Base-by-base conservation (phyloP, 2,329 filamentous ascomycete species). In the Penicillium sp. region DNA sequence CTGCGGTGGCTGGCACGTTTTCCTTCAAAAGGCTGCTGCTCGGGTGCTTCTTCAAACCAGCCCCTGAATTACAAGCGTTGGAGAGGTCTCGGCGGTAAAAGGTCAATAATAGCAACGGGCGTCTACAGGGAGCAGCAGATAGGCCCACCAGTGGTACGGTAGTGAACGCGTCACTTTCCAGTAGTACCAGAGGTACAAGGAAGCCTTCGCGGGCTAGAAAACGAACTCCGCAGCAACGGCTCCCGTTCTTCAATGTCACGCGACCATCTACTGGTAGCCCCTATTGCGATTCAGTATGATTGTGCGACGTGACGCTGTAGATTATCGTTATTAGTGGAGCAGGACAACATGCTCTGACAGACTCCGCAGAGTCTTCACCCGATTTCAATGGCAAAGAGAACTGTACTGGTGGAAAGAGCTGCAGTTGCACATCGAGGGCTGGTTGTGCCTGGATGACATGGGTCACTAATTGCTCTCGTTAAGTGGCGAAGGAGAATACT, bases 221-320 rank as follows among this genome's bases (percentile, higher is more conserved):
- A 26, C 54, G 29, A 56, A 49, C 30, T 56, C 54, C 31, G 45
- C 54, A 49, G 44, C 19, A 21, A 15, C 21, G 46, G 21, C 45
- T 47, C n/a, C 19, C 23, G 46, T 48, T 48, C 21, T 48, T 48
- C 46, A 48, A 48, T 13, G 46, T 58, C 55, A 58, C 55, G 55
- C 55, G 55, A 58, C 30, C 31, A 58, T 44, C 47, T 48, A 44
- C n/a, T 50, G 31, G 30, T 38, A 44, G 46, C 30, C 55, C n/a
- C 23, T 29, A 58, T 45, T 31, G 13, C n/a, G 50, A 51, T 17
- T 19, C 6, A 13, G 55, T 51, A 29, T 35, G 21, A n/a, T 44
- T 50, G 55, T 51, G 48, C 55, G 31, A 58, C 47, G 15, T 13
- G 15, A 15, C 15, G 35, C 35, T 15, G 35, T 45, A 31, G 46